These are phyloP conservation scores for Phanerochaete carnosa DNA, from an alignment of 768 basidiomycete species.

Conservation along the genomic window DNA sequence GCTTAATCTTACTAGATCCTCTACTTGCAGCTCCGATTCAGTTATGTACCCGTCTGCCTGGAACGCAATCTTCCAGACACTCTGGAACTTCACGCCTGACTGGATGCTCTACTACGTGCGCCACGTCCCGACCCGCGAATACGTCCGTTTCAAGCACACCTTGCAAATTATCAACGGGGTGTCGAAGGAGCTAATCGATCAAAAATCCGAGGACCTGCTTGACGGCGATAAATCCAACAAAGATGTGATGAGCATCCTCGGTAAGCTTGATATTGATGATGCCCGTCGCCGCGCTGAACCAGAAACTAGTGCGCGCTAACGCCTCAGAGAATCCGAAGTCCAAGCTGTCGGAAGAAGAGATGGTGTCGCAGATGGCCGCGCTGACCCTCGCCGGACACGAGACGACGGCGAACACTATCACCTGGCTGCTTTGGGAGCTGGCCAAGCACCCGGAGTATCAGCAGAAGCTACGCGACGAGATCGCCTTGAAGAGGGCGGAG, in stretches of 20 bases:
- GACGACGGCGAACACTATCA: slow-evolving; percentile 28
- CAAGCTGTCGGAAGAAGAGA: slow-evolving; percentile 32
- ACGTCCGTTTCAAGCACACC: slow-evolving; percentile 27
- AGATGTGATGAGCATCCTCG: slow-evolving; percentile 54
- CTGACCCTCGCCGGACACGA: slow-evolving; percentile 24
- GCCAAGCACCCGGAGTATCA: slow-evolving; percentile 26
- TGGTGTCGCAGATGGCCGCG: slow-evolving; percentile 23
- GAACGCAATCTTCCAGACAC: slow-evolving; percentile 24
- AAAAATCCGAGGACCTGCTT: slow-evolving; percentile 30
- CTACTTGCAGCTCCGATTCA: slow-evolving; percentile 25
- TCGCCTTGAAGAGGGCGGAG: slow-evolving; percentile 19
- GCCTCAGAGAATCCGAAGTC: slow-evolving; percentile 41
- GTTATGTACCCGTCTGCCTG: slow-evolving; percentile 19
- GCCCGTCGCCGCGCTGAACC: neutral
- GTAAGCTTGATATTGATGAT: slow-evolving; percentile 28
- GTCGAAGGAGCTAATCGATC: slow-evolving; percentile 40
- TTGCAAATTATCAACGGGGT: slow-evolving; percentile 31
- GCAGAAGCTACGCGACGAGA: slow-evolving; percentile 26
- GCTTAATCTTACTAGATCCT: neutral
- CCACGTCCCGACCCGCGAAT: slow-evolving; percentile 28
- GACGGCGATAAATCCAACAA: slow-evolving; percentile 41
- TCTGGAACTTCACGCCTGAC: slow-evolving; percentile 28
- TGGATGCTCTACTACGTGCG: slow-evolving; percentile 21
- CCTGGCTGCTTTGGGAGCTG: slow-evolving; percentile 30
- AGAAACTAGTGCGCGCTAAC: slow-evolving; percentile 48